These are phyloP conservation scores for Dryas drummondii DNA, from an alignment of 306 rosid genomes.

Conservation along the genomic window DNA sequence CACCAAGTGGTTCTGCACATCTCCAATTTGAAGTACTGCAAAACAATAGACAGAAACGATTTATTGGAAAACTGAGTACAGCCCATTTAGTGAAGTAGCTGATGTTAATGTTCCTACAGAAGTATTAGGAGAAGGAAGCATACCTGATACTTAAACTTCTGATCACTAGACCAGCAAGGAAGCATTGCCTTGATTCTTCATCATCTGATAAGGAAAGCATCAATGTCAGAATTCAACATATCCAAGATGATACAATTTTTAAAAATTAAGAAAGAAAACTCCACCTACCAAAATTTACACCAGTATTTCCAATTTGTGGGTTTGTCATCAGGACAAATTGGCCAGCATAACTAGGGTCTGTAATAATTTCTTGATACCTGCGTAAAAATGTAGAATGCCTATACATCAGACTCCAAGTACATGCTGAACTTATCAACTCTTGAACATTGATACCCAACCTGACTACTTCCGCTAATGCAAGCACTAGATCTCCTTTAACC, in stretches of 20 bases:
- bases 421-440: not conserved
- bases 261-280: slow-evolving; percentile 4
- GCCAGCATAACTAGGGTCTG: slow-evolving; percentile 97
- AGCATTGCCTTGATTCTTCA: slow-evolving; percentile 77
- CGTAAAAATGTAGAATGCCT: slow-evolving; percentile 17
- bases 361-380: slow-evolving; percentile 96
- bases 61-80: slow-evolving; percentile 1
- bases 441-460: not conserved
- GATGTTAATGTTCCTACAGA: not conserved
- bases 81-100: slow-evolving; percentile 9
- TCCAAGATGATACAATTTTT: slow-evolving; percentile 11
- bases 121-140: slow-evolving; percentile 11
- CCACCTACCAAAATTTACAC: slow-evolving; percentile 74
- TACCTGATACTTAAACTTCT: slow-evolving; percentile 85
- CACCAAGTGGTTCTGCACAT: slow-evolving; percentile 59
- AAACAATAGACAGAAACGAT: slow-evolving; percentile 18
- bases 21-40: slow-evolving; percentile 94
- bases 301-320: slow-evolving; percentile 94
- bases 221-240: slow-evolving; percentile 10
- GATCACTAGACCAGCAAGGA: slow-evolving; percentile 82
- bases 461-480: not conserved
- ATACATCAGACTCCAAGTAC: slow-evolving; percentile 2
- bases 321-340: slow-evolving; percentile 94
- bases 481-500: not conserved
- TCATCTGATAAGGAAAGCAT: slow-evolving; percentile 54